phyloP scores from a whole-genome alignment of 768 basidiomycete genomes.

The Hericium rajendrae region DNA sequence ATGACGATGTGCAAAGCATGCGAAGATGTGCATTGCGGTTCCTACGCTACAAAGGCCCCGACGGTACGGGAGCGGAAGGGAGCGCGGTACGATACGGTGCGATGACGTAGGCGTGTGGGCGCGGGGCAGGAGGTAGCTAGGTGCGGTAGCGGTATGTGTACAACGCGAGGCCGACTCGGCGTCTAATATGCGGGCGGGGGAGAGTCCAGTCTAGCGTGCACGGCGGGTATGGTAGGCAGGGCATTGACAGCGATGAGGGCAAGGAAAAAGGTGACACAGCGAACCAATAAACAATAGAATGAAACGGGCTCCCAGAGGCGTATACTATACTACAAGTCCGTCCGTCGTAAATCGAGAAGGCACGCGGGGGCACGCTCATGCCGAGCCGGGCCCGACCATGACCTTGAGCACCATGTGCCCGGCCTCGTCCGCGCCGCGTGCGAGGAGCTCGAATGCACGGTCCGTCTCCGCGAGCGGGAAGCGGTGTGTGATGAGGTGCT shows the following conservation, averaged over 20 bases:
- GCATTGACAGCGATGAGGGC: background rate
- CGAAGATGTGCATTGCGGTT: too few species aligned
- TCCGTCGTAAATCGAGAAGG: background rate
- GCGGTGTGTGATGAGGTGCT: constrained; percentile 74
- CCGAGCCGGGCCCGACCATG: constrained; percentile 46
- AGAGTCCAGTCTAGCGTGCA: background rate
- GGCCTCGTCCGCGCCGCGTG: constrained; percentile 64
- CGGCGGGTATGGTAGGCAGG: background rate
- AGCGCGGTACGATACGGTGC: too few species aligned
- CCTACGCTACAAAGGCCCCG: too few species aligned
- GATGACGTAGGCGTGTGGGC: too few species aligned
- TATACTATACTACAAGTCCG: background rate
- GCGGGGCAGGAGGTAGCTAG: too few species aligned
- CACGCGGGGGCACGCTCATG: background rate
- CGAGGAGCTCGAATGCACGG: constrained; percentile 75
- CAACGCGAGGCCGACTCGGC: too few species aligned
- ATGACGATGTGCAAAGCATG: too few species aligned
- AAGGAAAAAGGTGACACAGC: background rate
- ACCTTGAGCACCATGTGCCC: constrained; percentile 86
- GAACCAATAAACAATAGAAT: background rate
- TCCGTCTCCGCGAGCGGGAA: constrained; percentile 54
- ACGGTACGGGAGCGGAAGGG: too few species aligned
- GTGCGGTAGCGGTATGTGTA: too few species aligned
- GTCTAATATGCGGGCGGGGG: background rate
- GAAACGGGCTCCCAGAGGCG: background rate